phyloP scores from a whole-genome alignment of 768 basidiomycete species.

The Auriscalpium microsporum region DNA sequence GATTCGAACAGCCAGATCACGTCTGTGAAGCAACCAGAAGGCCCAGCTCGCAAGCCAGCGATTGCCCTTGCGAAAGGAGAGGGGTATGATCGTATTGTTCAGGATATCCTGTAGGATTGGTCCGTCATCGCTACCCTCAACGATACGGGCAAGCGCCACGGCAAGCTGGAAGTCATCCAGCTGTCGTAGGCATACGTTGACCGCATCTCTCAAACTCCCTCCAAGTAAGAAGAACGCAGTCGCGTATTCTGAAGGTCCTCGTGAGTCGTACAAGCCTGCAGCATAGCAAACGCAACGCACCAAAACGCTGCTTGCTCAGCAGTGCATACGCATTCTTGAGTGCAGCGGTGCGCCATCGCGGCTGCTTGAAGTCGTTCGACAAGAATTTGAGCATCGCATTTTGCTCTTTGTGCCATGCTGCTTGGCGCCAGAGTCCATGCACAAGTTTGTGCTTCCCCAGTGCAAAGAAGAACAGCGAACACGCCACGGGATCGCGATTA shows the following conservation, averaged over 20 bases:
- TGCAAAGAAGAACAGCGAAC: slow-evolving; percentile 92
- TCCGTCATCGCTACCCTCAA: slow-evolving; percentile 77
- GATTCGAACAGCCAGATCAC: slow-evolving; percentile 85
- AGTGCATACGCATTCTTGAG: slow-evolving; percentile 94
- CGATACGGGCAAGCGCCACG: slow-evolving; percentile 73
- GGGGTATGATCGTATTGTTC: slow-evolving; percentile 67
- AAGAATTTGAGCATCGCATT: slow-evolving; percentile 85
- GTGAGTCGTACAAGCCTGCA: background rate
- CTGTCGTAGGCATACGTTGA: slow-evolving; percentile 82
- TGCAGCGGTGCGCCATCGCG: slow-evolving; percentile 87
- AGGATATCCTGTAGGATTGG: slow-evolving; percentile 67
- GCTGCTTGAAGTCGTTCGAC: slow-evolving; percentile 75
- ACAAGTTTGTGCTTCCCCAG: slow-evolving; percentile 88
- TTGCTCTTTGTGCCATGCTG: slow-evolving; percentile 89
- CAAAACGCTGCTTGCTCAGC: slow-evolving; percentile 84
- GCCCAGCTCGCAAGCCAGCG: slow-evolving; percentile 94
- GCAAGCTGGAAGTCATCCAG: slow-evolving; percentile 88
- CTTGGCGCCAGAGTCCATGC: slow-evolving; percentile 93
- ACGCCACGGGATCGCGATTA: slow-evolving; percentile 77
- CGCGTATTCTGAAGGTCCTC: slow-evolving; percentile 68
- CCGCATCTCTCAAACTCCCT: slow-evolving; percentile 81
- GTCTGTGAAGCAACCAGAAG: slow-evolving; percentile 85
- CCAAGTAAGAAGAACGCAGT: slow-evolving; percentile 96
- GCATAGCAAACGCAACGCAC: slow-evolving; percentile 36
- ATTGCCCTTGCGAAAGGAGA: slow-evolving; percentile 81